phyloP scores from a whole-genome alignment of 139 green algal species.

The Trebouxia sp. region DNA sequence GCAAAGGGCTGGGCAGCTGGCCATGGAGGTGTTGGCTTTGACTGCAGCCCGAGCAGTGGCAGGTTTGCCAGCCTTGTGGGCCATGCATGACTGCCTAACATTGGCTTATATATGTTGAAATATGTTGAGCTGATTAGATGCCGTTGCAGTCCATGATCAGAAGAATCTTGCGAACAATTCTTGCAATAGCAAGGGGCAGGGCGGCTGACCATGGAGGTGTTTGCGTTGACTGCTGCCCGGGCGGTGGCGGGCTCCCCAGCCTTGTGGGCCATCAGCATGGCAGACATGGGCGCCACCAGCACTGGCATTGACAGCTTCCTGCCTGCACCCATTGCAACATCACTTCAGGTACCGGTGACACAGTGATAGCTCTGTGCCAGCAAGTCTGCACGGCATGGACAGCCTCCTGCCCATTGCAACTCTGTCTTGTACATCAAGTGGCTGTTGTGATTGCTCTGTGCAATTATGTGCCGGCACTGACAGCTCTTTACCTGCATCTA shows the following conservation, averaged over 20 bases:
- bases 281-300: conserved; percentile 84
- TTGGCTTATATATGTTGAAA: not conserved
- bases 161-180: not conserved
- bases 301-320: conserved; percentile 60
- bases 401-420: not conserved
- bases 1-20: not conserved
- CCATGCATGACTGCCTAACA: not conserved
- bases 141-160: too few relatives aligned
- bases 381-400: not conserved
- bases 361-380: too few relatives aligned
- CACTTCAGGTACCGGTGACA: not conserved
- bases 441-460: too few relatives aligned
- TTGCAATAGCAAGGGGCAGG: not conserved
- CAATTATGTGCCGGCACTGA: too few relatives aligned
- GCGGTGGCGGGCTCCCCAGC: conserved; percentile 71
- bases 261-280: conserved; percentile 75
- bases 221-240: conserved; percentile 37
- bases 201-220: conserved; percentile 51
- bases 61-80: not conserved
- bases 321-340: conserved; percentile 38
- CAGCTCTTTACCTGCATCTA: too few relatives aligned
- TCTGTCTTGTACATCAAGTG: too few relatives aligned
- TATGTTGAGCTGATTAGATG: not conserved
- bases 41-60: not conserved
- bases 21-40: not conserved